Conservation (phyloP, 495 filamentous ascomycete species). For the Podospora conica region DNA sequence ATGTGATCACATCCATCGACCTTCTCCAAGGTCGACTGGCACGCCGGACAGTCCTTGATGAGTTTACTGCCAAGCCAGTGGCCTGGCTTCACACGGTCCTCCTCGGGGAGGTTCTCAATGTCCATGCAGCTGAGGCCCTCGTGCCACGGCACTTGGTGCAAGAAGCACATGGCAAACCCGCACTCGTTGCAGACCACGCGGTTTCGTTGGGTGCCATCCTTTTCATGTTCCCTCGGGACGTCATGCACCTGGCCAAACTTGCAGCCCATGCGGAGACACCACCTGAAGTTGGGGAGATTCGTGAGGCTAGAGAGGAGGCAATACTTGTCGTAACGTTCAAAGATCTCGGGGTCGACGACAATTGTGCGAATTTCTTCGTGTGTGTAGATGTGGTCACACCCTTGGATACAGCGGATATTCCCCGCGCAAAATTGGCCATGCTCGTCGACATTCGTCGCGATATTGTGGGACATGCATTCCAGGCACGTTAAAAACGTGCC, state of each 20-base stretch:
- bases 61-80: constrained; percentile 7
- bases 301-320: constrained; percentile 18
- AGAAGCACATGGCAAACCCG: constrained; percentile 33
- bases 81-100: too few species aligned
- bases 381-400: constrained; percentile 11
- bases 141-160: constrained; percentile 35
- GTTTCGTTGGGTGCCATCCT: constrained; percentile 7
- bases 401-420: too few species aligned
- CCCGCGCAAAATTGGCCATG: too few species aligned
- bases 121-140: constrained; percentile 34
- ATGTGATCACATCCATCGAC: constrained; percentile 18
- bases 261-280: constrained; percentile 32
- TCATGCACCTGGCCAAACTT: constrained; percentile 33
- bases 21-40: constrained; percentile 12
- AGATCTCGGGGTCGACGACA: neutral
- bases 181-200: constrained; percentile 33
- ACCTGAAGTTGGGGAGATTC: constrained; percentile 31
- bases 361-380: constrained; percentile 7
- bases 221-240: constrained; percentile 9
- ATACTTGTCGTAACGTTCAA: constrained; percentile 24
- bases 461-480: constrained; percentile 5
- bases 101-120: too few species aligned
- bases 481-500: too few species aligned
- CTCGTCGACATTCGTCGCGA: constrained; percentile 8
- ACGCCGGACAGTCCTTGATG: constrained; percentile 13